Base-by-base conservation (phyloP, 768 basidiomycete species). In the Leccinum uliginosum region DNA sequence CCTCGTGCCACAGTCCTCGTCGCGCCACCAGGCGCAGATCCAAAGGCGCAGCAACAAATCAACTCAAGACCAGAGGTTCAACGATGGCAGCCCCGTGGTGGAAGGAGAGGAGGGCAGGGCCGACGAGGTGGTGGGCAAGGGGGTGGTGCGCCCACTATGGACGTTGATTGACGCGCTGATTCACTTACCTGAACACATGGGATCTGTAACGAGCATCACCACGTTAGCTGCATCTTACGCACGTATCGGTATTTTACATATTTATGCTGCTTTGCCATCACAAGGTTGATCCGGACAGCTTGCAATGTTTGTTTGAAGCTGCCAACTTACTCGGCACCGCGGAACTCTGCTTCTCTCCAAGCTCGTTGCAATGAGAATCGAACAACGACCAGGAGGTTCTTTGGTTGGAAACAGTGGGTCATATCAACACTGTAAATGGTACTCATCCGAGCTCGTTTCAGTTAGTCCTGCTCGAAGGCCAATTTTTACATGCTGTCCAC, bases 1-100 rank as follows among this genome's bases (percentile, higher is more conserved):
- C 80, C 86, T n/a, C 83, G 89, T 26, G 87, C 89, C 4, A 77
- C 80, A 12, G 80, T 91, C 1, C 75, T 90, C 21, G 69, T 87
- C 27, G 83, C 84, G 27, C 88, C 88, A 0, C 87, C 87, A 12
- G 87, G 87, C 8, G 69, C 82, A 5, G 76, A 88, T 57, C 76
- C 81, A 0, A 76, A 79, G 30, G 79, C 80, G 3, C 82, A 86
- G 62, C 79, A 76, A 54, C 64, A 49, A 6, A 67, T 62, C 15
- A 52, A 62, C 19, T 38, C 60, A 40, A 67, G 70, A 48, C 15
- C 45, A 30, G 71, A 71, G 1, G 57, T 53, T 3, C 67, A 61
- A 32, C 63, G 59, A n/a, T 69, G 70, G 70, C 58, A 57, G 3
- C 38, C 38, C 4, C 71, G 70, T 17, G 70, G 71, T 0, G 62